Base-by-base conservation (phyloP, 202 grass and related monocot species). In the Zizania palustris region DNA sequence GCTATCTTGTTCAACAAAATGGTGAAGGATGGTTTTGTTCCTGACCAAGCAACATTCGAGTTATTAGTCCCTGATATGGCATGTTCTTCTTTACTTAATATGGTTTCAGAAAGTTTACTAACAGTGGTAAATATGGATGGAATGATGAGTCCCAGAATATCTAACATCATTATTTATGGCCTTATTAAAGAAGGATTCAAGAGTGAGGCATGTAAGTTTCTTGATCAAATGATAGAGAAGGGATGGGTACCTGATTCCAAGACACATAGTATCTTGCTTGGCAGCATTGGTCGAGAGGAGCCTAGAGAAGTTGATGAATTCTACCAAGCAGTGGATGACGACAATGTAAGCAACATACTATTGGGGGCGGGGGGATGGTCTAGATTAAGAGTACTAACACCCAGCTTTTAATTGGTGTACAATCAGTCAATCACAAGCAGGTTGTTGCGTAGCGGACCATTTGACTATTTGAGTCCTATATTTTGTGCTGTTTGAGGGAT, bases 131-230 rank as follows among this genome's bases (percentile, higher is more conserved):
- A 73, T 74, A 15, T 67, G 54, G 56, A 39, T 61, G 79, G 75
- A 69, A 28, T 68, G 11, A 21, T 80, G 50, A 88, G 61, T 69
- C 85, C 89, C 28, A 80, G 64, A 80, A 63, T 83, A 58, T 92
- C 37, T 74, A 92, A 92, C 42, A 60, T 80, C 54, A 67, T 92
- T 66, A 88, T 92, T 65, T 88, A 83, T 51, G 76, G 75, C 15
- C 85, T 92, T 65, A 65, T 86, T 54, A 88, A 92, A 86, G 89
- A 88, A 82, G 89, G 89, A 36, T 74, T 73, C 60, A 86, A 85
- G 67, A 55, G 45, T 36, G 89, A 83, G 60, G 85, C 89, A 11
- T 72, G 71, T 35, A 92, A 83, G 54, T 92, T 92, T 77, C 68
- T 92, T 34, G 89, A 92, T 77, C 83, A 72, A 75, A 88, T 86